Base-by-base conservation (phyloP, 768 basidiomycete genomes). In the Lactarius deliciosus region DNA sequence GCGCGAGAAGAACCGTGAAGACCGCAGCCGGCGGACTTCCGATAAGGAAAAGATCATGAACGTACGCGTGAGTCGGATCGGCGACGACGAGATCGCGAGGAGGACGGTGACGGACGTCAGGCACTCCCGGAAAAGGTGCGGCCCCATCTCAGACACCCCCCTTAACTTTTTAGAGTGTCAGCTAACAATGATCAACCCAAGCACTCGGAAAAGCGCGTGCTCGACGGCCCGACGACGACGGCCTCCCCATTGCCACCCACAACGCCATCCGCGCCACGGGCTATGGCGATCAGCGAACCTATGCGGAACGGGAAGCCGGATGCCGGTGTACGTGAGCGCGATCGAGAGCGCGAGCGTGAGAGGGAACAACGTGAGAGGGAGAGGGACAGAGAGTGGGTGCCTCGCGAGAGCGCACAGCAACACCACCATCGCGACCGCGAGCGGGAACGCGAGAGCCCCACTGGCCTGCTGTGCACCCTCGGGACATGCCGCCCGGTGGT, bases 1-100 rank as follows among this genome's bases (percentile, higher is more conserved):
- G 64, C 86, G 91, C 58, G 90, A 90, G 73, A 90, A 92, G 3
- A 77, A 84, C 36, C 85, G 90, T 58, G 91, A 92, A 63, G 91
- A 92, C 45, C 82, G 90, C 41, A 78, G 78, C 68, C 85, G 90
- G 32, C 85, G 90, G 61, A 79, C 80, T 16, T 78, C 80, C 15
- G 91, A 91, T 54, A 90, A 90, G 74, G 90, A 91, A 56, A 81
- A 32, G 70, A 71, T 13, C 84, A 86, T 65, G 89, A 91, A 36
- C 82, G 89, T 57, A 79, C 76, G 34, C 84, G 88, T 63, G 91
- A 92, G 28, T 83, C 86, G 3, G 83, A 90, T 68, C 81, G 91
- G 63, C 83, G 89, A 53, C 77, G 83, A 59, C 86, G 83, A 68
- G 90, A 91, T 63, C 83, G 86, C 36, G 90, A 88, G 38, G 75